Conservation (phyloP, 75 land plant species). For the Selaginella tamariscina region DNA sequence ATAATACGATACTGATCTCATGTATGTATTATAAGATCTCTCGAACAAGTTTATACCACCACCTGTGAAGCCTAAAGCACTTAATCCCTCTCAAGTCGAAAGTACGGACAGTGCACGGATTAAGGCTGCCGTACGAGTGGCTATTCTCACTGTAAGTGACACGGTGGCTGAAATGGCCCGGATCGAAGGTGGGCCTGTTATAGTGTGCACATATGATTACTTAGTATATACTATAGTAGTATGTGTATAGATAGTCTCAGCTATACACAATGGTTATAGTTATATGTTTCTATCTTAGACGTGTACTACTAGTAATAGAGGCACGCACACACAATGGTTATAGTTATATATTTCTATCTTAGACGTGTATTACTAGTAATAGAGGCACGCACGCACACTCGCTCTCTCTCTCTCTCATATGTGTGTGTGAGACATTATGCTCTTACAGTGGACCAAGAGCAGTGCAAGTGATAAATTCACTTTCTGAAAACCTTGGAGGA, state of each 20-base stretch:
- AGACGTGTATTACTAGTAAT: no score
- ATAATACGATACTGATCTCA: no score
- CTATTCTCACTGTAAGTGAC: constrained; percentile 90
- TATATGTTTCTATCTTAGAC: constrained; percentile 7
- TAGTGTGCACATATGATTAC: neutral
- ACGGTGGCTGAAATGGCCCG: constrained; percentile 82
- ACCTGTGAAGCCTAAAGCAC: neutral
- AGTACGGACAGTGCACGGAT: no score
- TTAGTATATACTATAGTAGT: neutral
- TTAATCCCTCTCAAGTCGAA: neutral
- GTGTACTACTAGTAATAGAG: no score
- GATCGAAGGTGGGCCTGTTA: constrained; percentile 87
- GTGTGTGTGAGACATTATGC: no score
- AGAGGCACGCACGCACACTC: no score
- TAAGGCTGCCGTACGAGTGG: constrained; percentile 32
- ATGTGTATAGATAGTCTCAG: constrained; percentile 87
- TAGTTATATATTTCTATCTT: no score
- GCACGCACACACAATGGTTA: no score
- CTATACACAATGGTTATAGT: no score
- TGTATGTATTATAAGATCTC: no score
- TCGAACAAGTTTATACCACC: neutral
- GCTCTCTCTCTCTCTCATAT: no score
- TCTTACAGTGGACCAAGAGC: constrained; percentile 98
- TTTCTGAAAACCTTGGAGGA: constrained; percentile 73
- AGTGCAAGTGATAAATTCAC: constrained; percentile 61